Conservation (phyloP, 805 yeast genomes). For the Trichomonascus vanleenenianus region DNA sequence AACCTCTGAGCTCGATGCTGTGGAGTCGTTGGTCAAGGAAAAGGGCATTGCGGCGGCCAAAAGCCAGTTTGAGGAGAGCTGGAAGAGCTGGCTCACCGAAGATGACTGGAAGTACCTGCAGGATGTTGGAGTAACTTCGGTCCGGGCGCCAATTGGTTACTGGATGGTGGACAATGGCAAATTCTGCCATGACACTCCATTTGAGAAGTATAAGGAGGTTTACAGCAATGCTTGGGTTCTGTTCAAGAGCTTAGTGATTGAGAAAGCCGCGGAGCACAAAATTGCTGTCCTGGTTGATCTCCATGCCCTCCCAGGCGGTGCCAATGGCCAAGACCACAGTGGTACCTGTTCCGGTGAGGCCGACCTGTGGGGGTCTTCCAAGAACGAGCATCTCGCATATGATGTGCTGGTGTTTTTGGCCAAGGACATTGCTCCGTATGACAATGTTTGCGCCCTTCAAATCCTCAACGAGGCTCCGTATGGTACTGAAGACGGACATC, state of each 20-base stretch:
- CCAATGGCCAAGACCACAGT: conserved; percentile 78
- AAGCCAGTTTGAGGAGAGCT: conserved; percentile 48
- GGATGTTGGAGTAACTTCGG: conserved; percentile 61
- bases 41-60: conserved; percentile 50
- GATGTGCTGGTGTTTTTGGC: conserved; percentile 55
- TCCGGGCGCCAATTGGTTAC: conserved; percentile 86
- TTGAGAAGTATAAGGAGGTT: conserved; percentile 44
- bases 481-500: conserved; percentile 30
- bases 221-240: conserved; percentile 70
- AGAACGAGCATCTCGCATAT: conserved; percentile 35
- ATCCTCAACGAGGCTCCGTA: conserved; percentile 78
- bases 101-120: conserved; percentile 76
- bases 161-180: conserved; percentile 72
- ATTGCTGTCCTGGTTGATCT: conserved; percentile 78
- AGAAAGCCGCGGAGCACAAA: conserved; percentile 48
- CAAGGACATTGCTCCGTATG: conserved; percentile 44
- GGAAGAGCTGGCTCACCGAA: conserved; percentile 52
- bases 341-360: conserved; percentile 58
- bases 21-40: conserved; percentile 38
- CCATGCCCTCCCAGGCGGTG: conserved; percentile 91
- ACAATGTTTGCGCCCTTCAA: conserved; percentile 76
- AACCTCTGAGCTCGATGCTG: conserved; percentile 68
- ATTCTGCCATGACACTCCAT: conserved; percentile 54
- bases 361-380: conserved; percentile 50
- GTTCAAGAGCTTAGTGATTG: conserved; percentile 44